Percentiles rank a stretch among this genome's conserved stretches.
Evolutionary conservation across 1,139 yeast species (phyloP).

Genomic region (Diutina rugosa): DNA sequence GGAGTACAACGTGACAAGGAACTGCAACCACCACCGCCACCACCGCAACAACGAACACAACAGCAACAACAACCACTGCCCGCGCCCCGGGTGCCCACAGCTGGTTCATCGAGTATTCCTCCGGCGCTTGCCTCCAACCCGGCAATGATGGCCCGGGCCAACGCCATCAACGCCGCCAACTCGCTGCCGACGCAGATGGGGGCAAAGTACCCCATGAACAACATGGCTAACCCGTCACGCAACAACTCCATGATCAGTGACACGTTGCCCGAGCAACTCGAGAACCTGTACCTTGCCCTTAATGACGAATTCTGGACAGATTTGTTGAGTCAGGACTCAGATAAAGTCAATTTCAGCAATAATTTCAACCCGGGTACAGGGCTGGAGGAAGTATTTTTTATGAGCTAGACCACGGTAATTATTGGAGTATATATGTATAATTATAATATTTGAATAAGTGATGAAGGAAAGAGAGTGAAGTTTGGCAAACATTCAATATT

Average conservation of each 20-base stretch:
- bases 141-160: not conserved
- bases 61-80: not conserved
- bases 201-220: not conserved
- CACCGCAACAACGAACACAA: not conserved
- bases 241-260: not conserved
- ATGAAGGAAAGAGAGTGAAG: too few species aligned
- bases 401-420: not conserved
- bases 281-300: constrained; percentile 5
- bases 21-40: not conserved
- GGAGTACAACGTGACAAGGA: not conserved
- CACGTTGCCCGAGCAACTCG: not conserved
- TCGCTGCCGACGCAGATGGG: not conserved
- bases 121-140: not conserved
- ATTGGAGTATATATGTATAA: not conserved
- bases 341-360: constrained; percentile 18
- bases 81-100: not conserved
- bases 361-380: not conserved
- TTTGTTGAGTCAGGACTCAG: constrained; percentile 21
- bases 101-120: not conserved
- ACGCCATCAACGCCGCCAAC: not conserved
- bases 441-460: too few species aligned
- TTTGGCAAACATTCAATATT: too few species aligned
- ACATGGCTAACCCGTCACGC: not conserved
- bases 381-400: not conserved
- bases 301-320: constrained; percentile 36